Conservation (phyloP, 169 alveolate species). For the Plasmodium knowlesi region DNA sequence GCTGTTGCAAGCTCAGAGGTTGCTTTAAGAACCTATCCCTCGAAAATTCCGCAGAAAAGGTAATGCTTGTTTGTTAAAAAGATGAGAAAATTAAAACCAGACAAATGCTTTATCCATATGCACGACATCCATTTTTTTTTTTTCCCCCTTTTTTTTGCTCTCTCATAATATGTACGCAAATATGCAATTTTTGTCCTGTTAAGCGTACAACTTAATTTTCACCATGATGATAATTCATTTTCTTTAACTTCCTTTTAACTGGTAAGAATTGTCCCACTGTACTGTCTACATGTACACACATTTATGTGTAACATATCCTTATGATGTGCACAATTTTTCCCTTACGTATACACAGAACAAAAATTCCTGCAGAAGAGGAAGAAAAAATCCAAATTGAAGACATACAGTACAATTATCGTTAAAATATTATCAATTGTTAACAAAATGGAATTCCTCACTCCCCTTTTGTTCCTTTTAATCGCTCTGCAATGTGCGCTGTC, state of each 20-base stretch:
- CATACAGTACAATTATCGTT: not conserved
- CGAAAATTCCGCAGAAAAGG: not conserved
- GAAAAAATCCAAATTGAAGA: not conserved
- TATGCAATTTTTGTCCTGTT: not conserved
- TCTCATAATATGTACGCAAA: not conserved
- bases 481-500: constrained; percentile 23
- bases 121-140: not conserved
- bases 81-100: not conserved
- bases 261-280: not conserved
- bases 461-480: constrained; percentile 14
- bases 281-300: not conserved
- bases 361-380: not conserved
- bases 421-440: not conserved
- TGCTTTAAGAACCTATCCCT: not conserved
- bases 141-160: not conserved
- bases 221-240: not conserved
- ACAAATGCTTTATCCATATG: not conserved
- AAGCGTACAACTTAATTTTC: not conserved
- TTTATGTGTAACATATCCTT: not conserved
- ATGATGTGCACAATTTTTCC: not conserved
- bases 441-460: constrained; percentile 24
- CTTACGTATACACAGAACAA: not conserved
- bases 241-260: not conserved
- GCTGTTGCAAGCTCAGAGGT: not conserved
- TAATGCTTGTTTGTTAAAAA: not conserved